Evolutionary conservation across 352 stramenopile species (phyloP).

Genomic region (Phytophthora pini): DNA sequence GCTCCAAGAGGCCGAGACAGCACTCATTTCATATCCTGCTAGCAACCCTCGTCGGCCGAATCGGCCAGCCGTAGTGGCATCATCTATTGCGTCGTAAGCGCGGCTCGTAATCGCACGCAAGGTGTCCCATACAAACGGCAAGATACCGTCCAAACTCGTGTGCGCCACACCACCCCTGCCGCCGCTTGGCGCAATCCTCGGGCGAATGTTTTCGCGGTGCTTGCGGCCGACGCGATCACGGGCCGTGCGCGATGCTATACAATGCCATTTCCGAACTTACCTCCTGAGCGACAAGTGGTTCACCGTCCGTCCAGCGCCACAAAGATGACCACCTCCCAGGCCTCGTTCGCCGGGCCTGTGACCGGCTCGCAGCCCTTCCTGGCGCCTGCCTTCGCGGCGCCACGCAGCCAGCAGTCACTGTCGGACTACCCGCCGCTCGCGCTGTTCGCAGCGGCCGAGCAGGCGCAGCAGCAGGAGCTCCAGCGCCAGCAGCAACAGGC

Average conservation of each 20-base stretch:
- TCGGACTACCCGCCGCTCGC: slow-evolving; percentile 36
- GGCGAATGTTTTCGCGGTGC: slow-evolving; percentile 38
- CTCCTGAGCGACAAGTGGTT: slow-evolving; percentile 16
- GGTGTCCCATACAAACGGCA: slow-evolving; percentile 31
- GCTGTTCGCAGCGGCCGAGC: slow-evolving; percentile 34
- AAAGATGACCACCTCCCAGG: slow-evolving; percentile 33
- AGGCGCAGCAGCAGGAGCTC: slow-evolving; percentile 34
- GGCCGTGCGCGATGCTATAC: background rate
- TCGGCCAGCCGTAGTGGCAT: slow-evolving; percentile 10
- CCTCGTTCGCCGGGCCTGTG: slow-evolving; percentile 16
- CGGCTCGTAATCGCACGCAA: slow-evolving; percentile 28
- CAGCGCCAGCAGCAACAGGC: slow-evolving; percentile 26
- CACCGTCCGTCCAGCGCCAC: background rate
- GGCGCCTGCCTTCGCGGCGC: slow-evolving; percentile 29
- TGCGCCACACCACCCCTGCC: slow-evolving; percentile 8
- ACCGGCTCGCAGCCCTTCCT: slow-evolving; percentile 35
- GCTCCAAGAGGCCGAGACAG: background rate
- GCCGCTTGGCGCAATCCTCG: slow-evolving; percentile 35
- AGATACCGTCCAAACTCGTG: slow-evolving; percentile 8
- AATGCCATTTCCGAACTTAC: slow-evolving; percentile 46
- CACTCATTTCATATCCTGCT: background rate
- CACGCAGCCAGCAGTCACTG: slow-evolving; percentile 38
- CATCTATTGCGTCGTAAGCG: slow-evolving; percentile 11
- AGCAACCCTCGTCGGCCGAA: background rate
- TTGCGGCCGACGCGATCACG: slow-evolving; percentile 16